Evolutionary conservation across 1,284 basidiomycete genomes (phyloP).

Genomic region (Cryptococcus sp.): DNA sequence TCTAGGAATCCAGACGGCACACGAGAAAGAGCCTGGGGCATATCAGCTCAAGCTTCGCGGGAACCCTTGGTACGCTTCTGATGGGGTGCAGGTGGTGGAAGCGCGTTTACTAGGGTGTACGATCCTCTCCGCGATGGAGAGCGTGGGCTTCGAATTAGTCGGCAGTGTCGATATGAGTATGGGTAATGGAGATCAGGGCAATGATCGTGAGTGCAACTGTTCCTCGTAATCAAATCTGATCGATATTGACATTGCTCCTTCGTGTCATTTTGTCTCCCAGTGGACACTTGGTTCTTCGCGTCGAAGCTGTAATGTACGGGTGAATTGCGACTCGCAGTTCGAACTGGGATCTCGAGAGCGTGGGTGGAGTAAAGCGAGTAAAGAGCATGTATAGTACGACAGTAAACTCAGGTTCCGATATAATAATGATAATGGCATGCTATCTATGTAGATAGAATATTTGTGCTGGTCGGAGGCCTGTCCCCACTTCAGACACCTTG

Average conservation of each 20-base stretch:
- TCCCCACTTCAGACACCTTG: too few species aligned
- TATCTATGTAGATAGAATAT: too few species aligned
- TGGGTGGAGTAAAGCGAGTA: too few species aligned
- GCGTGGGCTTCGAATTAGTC: slow-evolving; percentile 40
- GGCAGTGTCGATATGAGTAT: slow-evolving; percentile 41
- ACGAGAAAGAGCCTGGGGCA: slow-evolving; percentile 37
- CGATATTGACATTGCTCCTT: background rate
- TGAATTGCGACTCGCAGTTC: too few species aligned
- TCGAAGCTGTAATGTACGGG: slow-evolving; percentile 19
- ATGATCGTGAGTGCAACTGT: slow-evolving; percentile 28
- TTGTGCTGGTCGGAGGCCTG: too few species aligned
- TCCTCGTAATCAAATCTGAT: background rate
- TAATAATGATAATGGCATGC: too few species aligned
- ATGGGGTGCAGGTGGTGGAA: slow-evolving; percentile 30
- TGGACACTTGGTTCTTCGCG: slow-evolving; percentile 49
- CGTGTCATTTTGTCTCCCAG: slow-evolving; percentile 15
- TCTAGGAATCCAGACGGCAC: slow-evolving; percentile 36
- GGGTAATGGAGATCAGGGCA: slow-evolving; percentile 17
- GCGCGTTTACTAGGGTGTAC: slow-evolving; percentile 30
- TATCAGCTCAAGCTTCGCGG: slow-evolving; percentile 44
- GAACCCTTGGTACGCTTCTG: slow-evolving; percentile 35
- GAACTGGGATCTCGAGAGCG: too few species aligned
- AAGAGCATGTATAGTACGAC: too few species aligned
- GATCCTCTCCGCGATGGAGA: slow-evolving; percentile 38
- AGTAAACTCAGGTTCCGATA: too few species aligned